Conservation (phyloP, 1,284 basidiomycete species). For the Neonothopanus nambi region DNA sequence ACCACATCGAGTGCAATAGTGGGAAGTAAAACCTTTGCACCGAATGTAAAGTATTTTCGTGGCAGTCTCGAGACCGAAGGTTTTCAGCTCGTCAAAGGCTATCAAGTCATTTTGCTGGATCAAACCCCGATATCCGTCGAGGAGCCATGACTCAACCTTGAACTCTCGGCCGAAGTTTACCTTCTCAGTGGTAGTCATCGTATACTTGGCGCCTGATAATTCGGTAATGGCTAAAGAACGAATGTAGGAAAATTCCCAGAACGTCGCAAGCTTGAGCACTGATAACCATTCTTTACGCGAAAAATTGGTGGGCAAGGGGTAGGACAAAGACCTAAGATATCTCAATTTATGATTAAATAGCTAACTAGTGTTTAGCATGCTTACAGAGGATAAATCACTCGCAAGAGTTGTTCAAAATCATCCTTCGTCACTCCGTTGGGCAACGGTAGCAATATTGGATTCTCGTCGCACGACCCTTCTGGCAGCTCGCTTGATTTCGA, state of each 20-base stretch:
- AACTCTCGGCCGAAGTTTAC: conserved; percentile 7
- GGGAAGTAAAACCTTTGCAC: no score
- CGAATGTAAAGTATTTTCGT: not conserved
- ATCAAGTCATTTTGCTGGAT: not conserved
- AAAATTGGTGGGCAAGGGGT: not conserved
- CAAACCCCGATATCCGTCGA: not conserved
- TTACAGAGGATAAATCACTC: conserved; percentile 68
- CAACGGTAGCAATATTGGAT: not conserved
- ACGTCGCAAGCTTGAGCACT: conserved; percentile 28
- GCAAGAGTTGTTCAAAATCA: conserved; percentile 56
- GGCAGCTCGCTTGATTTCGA: no score
- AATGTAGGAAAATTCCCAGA: conserved; percentile 29
- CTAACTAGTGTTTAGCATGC: conserved; percentile 26
- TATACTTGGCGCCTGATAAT: not conserved
- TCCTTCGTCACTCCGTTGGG: conserved; percentile 27
- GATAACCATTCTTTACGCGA: conserved; percentile 23
- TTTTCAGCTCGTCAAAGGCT: not conserved
- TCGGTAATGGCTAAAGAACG: conserved; percentile 25
- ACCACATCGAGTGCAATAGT: not conserved
- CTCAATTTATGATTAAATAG: not conserved
- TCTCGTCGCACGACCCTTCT: not conserved
- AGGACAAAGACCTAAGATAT: not conserved
- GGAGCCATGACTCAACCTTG: not conserved
- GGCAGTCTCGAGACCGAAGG: not conserved
- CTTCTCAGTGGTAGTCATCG: conserved; percentile 13